These are phyloP conservation scores for Sclerotinia glacialis DNA, from an alignment of 2,329 filamentous ascomycete genomes.

Conservation along the genomic window DNA sequence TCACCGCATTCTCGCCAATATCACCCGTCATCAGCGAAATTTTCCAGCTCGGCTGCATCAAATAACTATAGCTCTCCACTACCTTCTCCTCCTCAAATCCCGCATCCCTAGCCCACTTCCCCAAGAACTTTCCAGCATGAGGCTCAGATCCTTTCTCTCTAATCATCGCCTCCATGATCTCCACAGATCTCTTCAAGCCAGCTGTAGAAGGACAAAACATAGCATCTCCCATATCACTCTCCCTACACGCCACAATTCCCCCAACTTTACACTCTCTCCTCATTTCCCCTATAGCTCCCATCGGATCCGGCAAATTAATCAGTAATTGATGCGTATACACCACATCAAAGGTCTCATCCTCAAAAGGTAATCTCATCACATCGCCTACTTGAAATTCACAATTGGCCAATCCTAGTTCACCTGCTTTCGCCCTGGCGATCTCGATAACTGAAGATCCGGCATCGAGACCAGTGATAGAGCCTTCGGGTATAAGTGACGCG, in stretches of 20 bases:
- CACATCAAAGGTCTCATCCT: conserved; percentile 17
- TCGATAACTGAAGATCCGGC: background rate
- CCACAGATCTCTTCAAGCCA: background rate
- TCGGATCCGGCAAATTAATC: conserved; percentile 13
- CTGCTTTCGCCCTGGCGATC: background rate
- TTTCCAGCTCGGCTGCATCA: conserved; percentile 20
- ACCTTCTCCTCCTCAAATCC: conserved; percentile 2
- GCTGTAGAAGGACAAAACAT: background rate
- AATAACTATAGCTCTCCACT: conserved; percentile 12
- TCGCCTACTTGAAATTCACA: conserved; percentile 19
- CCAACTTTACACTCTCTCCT: conserved; percentile 16
- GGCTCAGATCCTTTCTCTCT: conserved; percentile 15
- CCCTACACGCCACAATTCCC: conserved; percentile 19
- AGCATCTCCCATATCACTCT: conserved; percentile 14
- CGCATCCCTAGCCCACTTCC: conserved; percentile 17
- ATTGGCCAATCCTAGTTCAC: background rate
- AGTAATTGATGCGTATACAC: conserved; percentile 22
- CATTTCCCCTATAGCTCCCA: conserved; percentile 12
- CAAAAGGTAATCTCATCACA: conserved; percentile 16
- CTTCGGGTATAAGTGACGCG: conserved; percentile 8
- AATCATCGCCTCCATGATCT: conserved; percentile 12
- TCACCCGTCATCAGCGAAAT: background rate
- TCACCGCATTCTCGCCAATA: conserved; percentile 7
- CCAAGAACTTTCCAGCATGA: conserved; percentile 3
- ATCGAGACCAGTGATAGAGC: conserved; percentile 17